Conservation (phyloP, 768 basidiomycete species). For the Suillus cothurnatus region DNA sequence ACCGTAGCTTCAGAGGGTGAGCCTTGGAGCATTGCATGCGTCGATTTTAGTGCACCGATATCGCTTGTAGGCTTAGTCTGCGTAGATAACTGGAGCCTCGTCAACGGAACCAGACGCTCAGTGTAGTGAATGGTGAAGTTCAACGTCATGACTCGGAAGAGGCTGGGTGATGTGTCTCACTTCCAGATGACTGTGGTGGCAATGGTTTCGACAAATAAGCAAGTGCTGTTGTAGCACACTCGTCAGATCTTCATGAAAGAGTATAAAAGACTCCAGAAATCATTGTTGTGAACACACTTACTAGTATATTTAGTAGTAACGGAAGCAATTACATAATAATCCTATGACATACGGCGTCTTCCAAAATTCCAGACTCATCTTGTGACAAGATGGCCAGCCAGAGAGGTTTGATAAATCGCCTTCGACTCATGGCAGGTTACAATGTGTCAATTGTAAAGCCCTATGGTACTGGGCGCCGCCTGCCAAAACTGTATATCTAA, state of each 20-base stretch:
- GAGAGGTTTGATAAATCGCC: too few relatives aligned
- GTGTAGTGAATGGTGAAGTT: constrained; percentile 32
- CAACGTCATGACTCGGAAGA: constrained; percentile 16
- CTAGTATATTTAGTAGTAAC: not conserved
- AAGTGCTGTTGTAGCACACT: not conserved
- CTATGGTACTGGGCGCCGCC: too few relatives aligned
- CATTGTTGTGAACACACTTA: not conserved
- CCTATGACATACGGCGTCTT: too few relatives aligned
- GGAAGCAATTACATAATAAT: too few relatives aligned
- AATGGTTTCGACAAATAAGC: not conserved
- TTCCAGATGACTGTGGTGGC: not conserved
- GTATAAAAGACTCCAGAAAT: not conserved
- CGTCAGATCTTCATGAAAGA: not conserved
- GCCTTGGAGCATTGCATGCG: constrained; percentile 24
- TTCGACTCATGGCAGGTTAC: not conserved
- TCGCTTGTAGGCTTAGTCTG: constrained; percentile 13
- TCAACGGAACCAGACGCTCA: constrained; percentile 24
- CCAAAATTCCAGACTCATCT: too few relatives aligned
- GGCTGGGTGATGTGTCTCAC: not conserved
- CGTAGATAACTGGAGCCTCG: constrained; percentile 11
- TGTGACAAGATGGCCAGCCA: too few relatives aligned
- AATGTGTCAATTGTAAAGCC: not conserved
- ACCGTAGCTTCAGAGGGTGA: constrained; percentile 23
- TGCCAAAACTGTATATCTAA: too few relatives aligned
- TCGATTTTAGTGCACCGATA: constrained; percentile 14